phyloP scores from a whole-genome alignment of 768 basidiomycete genomes.

The Rubroboletus pulcherrimus region DNA sequence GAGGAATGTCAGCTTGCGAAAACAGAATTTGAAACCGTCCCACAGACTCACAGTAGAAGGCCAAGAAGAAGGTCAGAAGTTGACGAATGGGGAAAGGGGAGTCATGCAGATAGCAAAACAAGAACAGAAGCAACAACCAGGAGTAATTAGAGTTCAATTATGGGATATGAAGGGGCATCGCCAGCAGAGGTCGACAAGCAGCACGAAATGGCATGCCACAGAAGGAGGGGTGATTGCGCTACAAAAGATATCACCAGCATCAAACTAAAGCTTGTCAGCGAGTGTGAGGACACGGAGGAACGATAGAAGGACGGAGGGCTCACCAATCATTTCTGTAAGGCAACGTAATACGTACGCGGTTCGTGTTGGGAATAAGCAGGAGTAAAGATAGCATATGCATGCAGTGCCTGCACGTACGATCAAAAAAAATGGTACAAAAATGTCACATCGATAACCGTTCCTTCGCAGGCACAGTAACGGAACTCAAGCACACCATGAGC shows the following conservation, averaged over 20 bases:
- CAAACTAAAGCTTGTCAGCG: constrained; percentile 21
- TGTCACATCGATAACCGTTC: constrained; percentile 11
- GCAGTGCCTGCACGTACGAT: constrained; percentile 18
- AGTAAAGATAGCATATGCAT: constrained; percentile 22
- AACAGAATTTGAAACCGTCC: constrained; percentile 8
- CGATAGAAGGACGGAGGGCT: constrained; percentile 14
- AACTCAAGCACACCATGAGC: constrained; percentile 5
- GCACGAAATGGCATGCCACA: constrained; percentile 8
- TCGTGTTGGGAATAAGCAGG: constrained; percentile 16
- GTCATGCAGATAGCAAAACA: background rate
- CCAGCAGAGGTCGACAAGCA: constrained; percentile 7
- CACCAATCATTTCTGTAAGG: constrained; percentile 13
- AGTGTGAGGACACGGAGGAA: background rate
- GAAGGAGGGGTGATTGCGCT: constrained; percentile 1
- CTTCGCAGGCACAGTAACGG: constrained; percentile 14
- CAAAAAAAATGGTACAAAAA: constrained; percentile 13
- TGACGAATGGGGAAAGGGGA: constrained; percentile 3
- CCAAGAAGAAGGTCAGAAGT: constrained; percentile 1
- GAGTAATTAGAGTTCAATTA: constrained; percentile 24
- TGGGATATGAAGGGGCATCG: constrained; percentile 21
- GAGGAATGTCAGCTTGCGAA: background rate
- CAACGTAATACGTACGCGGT: constrained; percentile 21
- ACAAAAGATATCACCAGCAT: background rate
- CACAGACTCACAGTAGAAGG: constrained; percentile 1
- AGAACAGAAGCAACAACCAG: background rate